Evolutionary conservation across 1,284 basidiomycete genomes (phyloP).

Genomic region (Kwoniella shivajii): DNA sequence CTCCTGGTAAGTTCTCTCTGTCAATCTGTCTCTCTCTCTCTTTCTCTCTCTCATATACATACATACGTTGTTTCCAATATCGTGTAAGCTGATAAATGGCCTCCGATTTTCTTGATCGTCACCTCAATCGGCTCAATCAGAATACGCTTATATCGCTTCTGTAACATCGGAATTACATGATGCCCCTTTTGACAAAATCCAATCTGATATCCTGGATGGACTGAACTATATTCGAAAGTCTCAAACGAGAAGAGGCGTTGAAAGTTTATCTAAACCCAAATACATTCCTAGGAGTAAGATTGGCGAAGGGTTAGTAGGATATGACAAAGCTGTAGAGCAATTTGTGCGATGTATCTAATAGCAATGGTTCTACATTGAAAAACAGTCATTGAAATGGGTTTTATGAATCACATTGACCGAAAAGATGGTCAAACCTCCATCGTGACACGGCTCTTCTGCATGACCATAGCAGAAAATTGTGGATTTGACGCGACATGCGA

Average conservation of each 20-base stretch:
- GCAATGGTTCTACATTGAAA: too few species aligned
- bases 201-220: slow-evolving; percentile 6
- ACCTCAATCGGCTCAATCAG: slow-evolving; percentile 1
- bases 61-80: too few species aligned
- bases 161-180: slow-evolving; percentile 6
- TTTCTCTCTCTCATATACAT: too few species aligned
- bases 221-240: slow-evolving; percentile 2
- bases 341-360: not conserved
- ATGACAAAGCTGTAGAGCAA: not conserved
- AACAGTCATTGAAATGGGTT: too few species aligned
- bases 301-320: not conserved
- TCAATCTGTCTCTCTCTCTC: too few species aligned
- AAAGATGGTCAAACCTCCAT: too few species aligned
- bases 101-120: too few species aligned
- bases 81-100: too few species aligned
- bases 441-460: too few species aligned
- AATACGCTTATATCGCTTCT: slow-evolving; percentile 11
- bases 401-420: too few species aligned
- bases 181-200: slow-evolving; percentile 10
- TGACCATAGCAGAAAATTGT: too few species aligned
- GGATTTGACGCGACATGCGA: too few species aligned
- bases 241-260: not conserved
- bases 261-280: not conserved
- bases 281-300: slow-evolving; percentile 5
- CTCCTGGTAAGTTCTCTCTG: slow-evolving; percentile 10